These are phyloP conservation scores for Talaromyces sp. DNA, from an alignment of 2,329 filamentous ascomycete genomes.

Conservation along the genomic window DNA sequence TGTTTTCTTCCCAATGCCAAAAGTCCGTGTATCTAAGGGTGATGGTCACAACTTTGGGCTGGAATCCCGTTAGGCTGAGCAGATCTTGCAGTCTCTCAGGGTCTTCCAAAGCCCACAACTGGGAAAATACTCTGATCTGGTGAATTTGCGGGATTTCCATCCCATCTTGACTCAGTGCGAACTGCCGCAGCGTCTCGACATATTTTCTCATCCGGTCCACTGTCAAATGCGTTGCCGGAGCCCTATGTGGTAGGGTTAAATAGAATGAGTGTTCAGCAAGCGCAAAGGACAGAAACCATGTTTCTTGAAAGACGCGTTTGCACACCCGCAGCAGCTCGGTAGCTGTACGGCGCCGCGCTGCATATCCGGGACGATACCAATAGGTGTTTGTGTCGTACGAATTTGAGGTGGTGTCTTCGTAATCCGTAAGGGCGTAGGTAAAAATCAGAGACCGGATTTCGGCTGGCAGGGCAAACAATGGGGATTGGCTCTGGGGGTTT, in stretches of 20 bases:
- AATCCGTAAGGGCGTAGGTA: slow-evolving; percentile 32
- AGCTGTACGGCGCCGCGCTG: slow-evolving; percentile 30
- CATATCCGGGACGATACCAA: slow-evolving; percentile 39
- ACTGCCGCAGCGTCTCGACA: slow-evolving; percentile 16
- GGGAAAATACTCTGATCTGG: slow-evolving; percentile 37
- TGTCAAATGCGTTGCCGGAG: slow-evolving; percentile 19
- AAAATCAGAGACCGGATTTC: slow-evolving; percentile 49
- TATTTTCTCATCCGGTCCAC: slow-evolving; percentile 12
- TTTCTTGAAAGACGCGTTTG: slow-evolving; percentile 37
- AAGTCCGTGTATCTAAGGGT: slow-evolving; percentile 48
- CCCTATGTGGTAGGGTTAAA: slow-evolving; percentile 24
- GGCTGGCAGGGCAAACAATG: slow-evolving; percentile 39
- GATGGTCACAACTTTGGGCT: slow-evolving; percentile 34
- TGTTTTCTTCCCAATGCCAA: slow-evolving; percentile 40
- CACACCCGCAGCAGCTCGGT: slow-evolving; percentile 39
- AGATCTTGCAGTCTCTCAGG: slow-evolving; percentile 19
- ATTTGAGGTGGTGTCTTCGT: slow-evolving; percentile 22
- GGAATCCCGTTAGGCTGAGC: slow-evolving; percentile 23
- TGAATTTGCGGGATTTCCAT: slow-evolving; percentile 20
- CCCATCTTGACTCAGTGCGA: slow-evolving; percentile 10
- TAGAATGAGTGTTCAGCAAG: slow-evolving; percentile 37
- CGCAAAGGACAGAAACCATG: slow-evolving; percentile 39
- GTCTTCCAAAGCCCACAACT: slow-evolving; percentile 35
- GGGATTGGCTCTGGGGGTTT: slow-evolving; percentile 14
- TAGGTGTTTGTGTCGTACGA: slow-evolving; percentile 27